Evolutionary conservation across 148 eudicot species (phyloP).

Genomic region (Arctostaphylos glauca): DNA sequence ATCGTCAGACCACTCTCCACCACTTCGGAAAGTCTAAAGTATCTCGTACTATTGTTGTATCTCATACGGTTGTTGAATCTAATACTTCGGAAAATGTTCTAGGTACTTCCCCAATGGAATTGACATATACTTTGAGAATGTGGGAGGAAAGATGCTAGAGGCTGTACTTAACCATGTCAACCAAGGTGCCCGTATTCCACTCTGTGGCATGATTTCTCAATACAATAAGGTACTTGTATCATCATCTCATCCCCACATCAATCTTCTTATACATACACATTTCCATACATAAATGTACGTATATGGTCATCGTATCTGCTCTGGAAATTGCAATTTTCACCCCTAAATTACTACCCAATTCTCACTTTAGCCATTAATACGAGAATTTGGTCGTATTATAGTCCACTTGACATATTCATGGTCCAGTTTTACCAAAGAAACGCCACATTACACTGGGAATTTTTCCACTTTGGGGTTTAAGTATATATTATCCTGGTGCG

Average conservation of each 20-base stretch:
- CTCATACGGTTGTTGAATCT: neutral
- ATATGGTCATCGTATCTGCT: no score
- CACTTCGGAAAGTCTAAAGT: neutral
- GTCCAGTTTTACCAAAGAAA: no score
- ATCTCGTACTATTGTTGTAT: neutral
- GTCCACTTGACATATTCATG: neutral
- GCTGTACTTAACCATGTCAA: constrained; percentile 44
- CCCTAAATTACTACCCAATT: no score
- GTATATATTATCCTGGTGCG: no score
- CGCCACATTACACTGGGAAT: no score
- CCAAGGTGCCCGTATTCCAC: constrained; percentile 33
- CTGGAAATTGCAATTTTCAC: no score
- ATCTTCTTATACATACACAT: no score
- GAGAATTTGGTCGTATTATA: neutral
- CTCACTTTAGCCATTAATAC: neutral
- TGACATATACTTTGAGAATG: constrained; percentile 41
- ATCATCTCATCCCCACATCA: neutral
- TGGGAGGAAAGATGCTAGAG: constrained; percentile 44
- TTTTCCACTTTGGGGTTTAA: no score
- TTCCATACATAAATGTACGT: no score
- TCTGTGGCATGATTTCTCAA: constrained; percentile 45
- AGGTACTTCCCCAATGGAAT: constrained; percentile 42
- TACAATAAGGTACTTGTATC: constrained; percentile 32
- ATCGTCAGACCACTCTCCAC: no score
- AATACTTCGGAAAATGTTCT: neutral